Percentiles rank a stretch among this genome's conserved stretches.
phyloP scores from a whole-genome alignment of 106 monocot species.

The Alisma plantagoaquatica region DNA sequence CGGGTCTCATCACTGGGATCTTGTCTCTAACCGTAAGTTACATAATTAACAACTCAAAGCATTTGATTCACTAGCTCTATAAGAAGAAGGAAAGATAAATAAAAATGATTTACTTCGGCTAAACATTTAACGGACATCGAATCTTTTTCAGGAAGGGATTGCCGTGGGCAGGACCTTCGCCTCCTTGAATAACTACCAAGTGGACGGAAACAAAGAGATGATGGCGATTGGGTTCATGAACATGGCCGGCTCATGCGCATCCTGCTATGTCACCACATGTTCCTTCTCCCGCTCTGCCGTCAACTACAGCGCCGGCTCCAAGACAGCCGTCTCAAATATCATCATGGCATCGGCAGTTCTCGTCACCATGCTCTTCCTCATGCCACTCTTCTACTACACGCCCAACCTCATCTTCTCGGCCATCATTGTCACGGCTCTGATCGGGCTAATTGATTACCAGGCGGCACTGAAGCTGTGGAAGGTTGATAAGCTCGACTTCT shows the following conservation, averaged over 20 bases:
- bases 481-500: conserved; percentile 41
- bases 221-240: conserved; percentile 19
- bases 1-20: conserved; percentile 74
- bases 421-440: conserved; percentile 40
- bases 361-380: conserved; percentile 32
- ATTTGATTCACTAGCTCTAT: too few relatives aligned
- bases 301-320: conserved; percentile 38
- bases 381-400: conserved; percentile 36
- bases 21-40: conserved; percentile 63
- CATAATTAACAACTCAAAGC: not conserved
- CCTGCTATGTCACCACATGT: conserved; percentile 22
- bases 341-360: conserved; percentile 34
- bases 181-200: conserved; percentile 14
- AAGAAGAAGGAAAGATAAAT: too few relatives aligned
- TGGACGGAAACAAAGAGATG: conserved; percentile 30
- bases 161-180: conserved; percentile 18
- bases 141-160: conserved; percentile 12
- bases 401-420: conserved; percentile 34
- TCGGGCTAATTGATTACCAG: conserved; percentile 25
- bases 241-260: conserved; percentile 14
- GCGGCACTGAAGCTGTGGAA: conserved; percentile 25
- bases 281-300: conserved; percentile 20
- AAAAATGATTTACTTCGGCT: not conserved
- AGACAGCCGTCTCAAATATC: conserved; percentile 42
- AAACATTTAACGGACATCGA: not conserved